Conservation (phyloP, 2,329 filamentous ascomycete species). For the Diplodia intermedia region DNA sequence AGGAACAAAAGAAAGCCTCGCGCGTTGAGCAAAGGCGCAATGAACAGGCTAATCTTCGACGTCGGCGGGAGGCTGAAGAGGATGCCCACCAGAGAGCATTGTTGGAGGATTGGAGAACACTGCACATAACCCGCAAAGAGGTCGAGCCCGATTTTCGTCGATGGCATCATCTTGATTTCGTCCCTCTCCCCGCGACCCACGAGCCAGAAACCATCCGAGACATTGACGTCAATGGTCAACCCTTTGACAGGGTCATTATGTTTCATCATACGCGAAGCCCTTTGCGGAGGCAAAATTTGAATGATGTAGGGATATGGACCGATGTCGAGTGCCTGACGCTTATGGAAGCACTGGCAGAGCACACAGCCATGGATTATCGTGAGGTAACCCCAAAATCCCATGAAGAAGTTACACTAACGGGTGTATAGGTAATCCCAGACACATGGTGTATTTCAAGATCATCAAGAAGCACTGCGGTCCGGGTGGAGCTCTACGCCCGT, state of each 20-base stretch:
- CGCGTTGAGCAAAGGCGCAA: not conserved
- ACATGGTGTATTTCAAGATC: conserved; percentile 41
- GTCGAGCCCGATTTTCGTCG: conserved; percentile 12
- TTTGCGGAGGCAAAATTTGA: conserved; percentile 40
- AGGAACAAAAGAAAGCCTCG: not conserved
- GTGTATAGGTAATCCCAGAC: conserved; percentile 33
- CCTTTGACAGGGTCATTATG: conserved; percentile 49
- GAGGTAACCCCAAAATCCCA: conserved; percentile 29
- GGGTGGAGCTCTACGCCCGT: conserved; percentile 39
- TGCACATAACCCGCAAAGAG: conserved; percentile 18
- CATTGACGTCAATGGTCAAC: conserved; percentile 49
- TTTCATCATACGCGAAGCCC: conserved; percentile 38
- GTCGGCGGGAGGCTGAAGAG: not conserved
- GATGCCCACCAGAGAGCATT: not conserved
- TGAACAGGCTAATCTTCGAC: not conserved
- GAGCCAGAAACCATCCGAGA: conserved; percentile 29
- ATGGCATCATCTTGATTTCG: not conserved
- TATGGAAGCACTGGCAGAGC: conserved; percentile 41
- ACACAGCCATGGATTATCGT: conserved; percentile 36
- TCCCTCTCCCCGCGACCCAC: not conserved
- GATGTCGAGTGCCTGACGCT: conserved; percentile 44
- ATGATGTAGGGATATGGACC: conserved; percentile 41
- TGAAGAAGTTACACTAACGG: conserved; percentile 6
- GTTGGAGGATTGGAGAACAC: conserved; percentile 12
- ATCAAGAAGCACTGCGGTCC: conserved; percentile 41